Evolutionary conservation across 257 asterid species (phyloP).

Genomic region (Echium plantagineum): DNA sequence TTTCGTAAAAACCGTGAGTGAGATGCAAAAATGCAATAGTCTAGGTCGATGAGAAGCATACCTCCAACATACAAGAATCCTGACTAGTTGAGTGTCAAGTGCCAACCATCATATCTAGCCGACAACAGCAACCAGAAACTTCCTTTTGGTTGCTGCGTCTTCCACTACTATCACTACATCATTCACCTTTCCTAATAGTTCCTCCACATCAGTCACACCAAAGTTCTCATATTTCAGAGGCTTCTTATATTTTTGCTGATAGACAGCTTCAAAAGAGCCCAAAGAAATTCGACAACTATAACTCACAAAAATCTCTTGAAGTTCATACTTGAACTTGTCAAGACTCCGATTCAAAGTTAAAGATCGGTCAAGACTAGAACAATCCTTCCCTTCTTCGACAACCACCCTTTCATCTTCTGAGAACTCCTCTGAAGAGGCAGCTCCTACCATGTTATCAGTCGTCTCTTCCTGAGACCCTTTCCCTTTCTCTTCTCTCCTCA

Average conservation of each 20-base stretch:
- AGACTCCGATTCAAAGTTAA: slow-evolving; percentile 22
- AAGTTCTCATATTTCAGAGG: slow-evolving; percentile 45
- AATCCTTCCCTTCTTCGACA: slow-evolving; percentile 22
- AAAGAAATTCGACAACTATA: slow-evolving; percentile 57
- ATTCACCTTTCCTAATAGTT: slow-evolving; percentile 59
- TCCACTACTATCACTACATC: slow-evolving; percentile 65
- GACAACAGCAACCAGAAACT: slow-evolving; percentile 48
- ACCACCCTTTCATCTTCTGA: slow-evolving; percentile 50
- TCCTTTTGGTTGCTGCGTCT: slow-evolving; percentile 55
- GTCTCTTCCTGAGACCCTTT: slow-evolving; percentile 36
- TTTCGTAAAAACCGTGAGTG: no score
- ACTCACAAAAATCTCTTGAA: slow-evolving; percentile 86
- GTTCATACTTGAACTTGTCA: slow-evolving; percentile 53
- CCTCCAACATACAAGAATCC: background rate
- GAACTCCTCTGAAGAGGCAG: slow-evolving; percentile 51
- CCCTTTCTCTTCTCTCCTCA: slow-evolving; percentile 43
- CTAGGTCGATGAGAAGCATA: background rate
- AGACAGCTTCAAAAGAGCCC: slow-evolving; percentile 57
- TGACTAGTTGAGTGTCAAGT: background rate
- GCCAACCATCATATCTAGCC: slow-evolving; percentile 19
- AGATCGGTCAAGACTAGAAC: slow-evolving; percentile 16
- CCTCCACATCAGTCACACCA: slow-evolving; percentile 61
- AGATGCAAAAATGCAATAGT: background rate
- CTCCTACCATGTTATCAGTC: slow-evolving; percentile 19
- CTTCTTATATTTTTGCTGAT: slow-evolving; percentile 69